phyloP scores from a whole-genome alignment of 768 basidiomycete genomes.

The Flagelloscypha sp. region DNA sequence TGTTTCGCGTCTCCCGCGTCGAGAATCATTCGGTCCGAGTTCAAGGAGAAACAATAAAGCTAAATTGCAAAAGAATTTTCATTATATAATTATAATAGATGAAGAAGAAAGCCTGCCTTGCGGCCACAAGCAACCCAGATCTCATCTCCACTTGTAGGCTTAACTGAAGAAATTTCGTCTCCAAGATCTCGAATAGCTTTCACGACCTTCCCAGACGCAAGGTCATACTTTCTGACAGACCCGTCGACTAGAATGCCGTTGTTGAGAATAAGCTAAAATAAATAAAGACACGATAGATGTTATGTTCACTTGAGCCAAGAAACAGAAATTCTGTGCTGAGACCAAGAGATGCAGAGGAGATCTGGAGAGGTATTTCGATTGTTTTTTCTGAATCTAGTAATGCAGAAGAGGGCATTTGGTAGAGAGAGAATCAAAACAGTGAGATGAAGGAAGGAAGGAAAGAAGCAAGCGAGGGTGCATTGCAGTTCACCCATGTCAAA shows the following conservation, averaged over 20 bases:
- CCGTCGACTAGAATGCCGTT: slow-evolving; percentile 58
- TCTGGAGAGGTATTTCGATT: too few species aligned
- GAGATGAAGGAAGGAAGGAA: too few species aligned
- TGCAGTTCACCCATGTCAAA: too few species aligned
- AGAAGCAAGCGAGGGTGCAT: too few species aligned
- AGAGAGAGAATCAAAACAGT: too few species aligned
- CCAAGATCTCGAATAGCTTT: slow-evolving; percentile 55
- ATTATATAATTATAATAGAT: background rate
- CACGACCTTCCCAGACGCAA: slow-evolving; percentile 49
- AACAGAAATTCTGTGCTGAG: too few species aligned
- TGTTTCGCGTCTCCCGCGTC: slow-evolving; percentile 38
- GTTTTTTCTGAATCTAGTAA: too few species aligned
- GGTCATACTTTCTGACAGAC: slow-evolving; percentile 54
- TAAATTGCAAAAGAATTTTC: background rate
- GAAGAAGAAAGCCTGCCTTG: slow-evolving; percentile 30
- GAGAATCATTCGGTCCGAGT: slow-evolving; percentile 45
- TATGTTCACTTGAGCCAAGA: too few species aligned
- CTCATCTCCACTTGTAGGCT: slow-evolving; percentile 34
- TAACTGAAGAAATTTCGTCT: slow-evolving; percentile 57
- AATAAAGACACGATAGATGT: too few species aligned
- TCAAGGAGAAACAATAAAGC: slow-evolving; percentile 34
- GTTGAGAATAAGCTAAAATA: too few species aligned
- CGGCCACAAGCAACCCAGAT: slow-evolving; percentile 64
- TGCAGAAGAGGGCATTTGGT: too few species aligned
- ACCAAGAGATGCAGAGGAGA: too few species aligned